Evolutionary conservation across 2,329 filamentous ascomycete species (phyloP).

Genomic region (Hirsutella rhossiliensis): DNA sequence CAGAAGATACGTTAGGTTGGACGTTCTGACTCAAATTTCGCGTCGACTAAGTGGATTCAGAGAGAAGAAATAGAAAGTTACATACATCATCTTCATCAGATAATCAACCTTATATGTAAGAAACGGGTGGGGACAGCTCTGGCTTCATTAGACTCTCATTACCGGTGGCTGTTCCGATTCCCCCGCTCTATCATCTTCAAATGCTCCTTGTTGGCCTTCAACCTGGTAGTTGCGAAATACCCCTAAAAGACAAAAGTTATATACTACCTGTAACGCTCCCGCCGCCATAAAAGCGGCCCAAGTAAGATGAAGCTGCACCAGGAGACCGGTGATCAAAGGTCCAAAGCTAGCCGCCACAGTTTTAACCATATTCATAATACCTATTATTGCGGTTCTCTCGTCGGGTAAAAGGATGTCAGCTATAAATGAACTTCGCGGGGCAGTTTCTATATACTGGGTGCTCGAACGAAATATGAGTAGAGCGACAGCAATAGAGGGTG

Average conservation of each 20-base stretch:
- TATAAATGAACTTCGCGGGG: background rate
- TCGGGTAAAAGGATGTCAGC: background rate
- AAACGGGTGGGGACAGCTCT: no score
- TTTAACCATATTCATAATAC: slow-evolving; percentile 22
- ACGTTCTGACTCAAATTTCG: no score
- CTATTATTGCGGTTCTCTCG: background rate
- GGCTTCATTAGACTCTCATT: no score
- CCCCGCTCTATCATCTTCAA: no score
- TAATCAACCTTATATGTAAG: no score
- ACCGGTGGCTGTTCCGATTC: no score
- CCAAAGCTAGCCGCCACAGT: slow-evolving; percentile 25
- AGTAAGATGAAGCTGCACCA: background rate
- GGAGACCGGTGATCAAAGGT: slow-evolving; percentile 20
- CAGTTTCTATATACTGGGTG: background rate
- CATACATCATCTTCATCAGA: no score
- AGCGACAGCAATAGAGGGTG: background rate
- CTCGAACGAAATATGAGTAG: background rate
- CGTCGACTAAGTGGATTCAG: no score
- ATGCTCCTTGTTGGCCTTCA: no score
- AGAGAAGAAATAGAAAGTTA: no score
- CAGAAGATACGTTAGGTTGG: no score
- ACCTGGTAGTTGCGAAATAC: background rate
- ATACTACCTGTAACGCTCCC: background rate
- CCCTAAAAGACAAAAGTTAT: background rate
- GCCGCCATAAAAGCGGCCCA: slow-evolving; percentile 19